phyloP scores from a whole-genome alignment of 202 grass and related monocot genomes.

The Dendrocalamus latiflorus region DNA sequence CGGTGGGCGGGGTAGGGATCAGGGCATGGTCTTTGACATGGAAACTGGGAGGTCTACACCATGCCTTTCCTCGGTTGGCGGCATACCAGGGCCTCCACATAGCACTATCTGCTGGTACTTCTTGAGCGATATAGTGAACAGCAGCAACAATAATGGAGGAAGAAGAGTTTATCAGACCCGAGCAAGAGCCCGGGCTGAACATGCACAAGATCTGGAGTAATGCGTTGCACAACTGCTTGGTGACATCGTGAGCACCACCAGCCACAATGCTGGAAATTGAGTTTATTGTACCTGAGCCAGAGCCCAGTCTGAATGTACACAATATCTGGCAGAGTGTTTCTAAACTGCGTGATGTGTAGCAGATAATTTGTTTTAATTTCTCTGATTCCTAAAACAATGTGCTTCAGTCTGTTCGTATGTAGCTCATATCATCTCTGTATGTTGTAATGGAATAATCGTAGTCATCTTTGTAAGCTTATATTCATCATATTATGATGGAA shows the following conservation, averaged over 20 bases:
- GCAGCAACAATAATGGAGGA: slow-evolving; percentile 24
- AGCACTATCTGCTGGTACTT: slow-evolving; percentile 58
- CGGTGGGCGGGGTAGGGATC: no score
- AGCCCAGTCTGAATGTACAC: neutral
- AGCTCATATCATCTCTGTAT: slow-evolving; percentile 12
- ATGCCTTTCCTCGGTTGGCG: no score
- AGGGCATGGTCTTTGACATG: no score
- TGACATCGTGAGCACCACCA: slow-evolving; percentile 22
- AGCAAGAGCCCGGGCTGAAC: slow-evolving; percentile 34
- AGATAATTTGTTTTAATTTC: slow-evolving; percentile 15
- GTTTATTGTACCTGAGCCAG: slow-evolving; percentile 7
- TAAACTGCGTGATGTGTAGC: slow-evolving; percentile 11
- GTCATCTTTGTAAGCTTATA: slow-evolving; percentile 17
- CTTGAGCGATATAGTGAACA: slow-evolving; percentile 40
- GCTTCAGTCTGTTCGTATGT: slow-evolving; percentile 3
- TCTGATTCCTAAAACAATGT: slow-evolving; percentile 16
- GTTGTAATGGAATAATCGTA: slow-evolving; percentile 16
- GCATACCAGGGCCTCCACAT: no score
- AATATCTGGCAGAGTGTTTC: slow-evolving; percentile 16
- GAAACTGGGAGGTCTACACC: no score
- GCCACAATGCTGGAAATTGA: neutral
- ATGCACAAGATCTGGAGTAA: slow-evolving; percentile 29
- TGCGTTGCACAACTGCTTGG: neutral
- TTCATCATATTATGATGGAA: slow-evolving; percentile 30
- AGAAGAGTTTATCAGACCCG: slow-evolving; percentile 47